Evolutionary conservation across 495 filamentous ascomycete genomes (phyloP).

Genomic region (Trichoderma gamsii): DNA sequence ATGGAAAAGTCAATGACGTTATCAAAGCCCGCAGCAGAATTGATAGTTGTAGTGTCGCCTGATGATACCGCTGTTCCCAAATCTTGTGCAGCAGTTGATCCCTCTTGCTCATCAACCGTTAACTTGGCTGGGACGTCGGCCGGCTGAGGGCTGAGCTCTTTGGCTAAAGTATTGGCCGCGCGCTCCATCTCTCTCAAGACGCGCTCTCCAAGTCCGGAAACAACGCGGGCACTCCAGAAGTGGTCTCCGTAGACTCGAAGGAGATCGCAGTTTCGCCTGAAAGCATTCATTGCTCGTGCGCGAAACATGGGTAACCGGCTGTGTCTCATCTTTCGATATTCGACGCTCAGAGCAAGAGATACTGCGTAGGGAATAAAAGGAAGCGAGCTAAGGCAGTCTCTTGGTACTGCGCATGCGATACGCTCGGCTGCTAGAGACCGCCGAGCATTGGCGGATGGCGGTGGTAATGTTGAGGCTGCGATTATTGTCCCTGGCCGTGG

Average conservation of each 20-base stretch:
- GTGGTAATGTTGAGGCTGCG: slow-evolving; percentile 40
- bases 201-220: slow-evolving; percentile 49
- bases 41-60: background rate
- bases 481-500: slow-evolving; percentile 25
- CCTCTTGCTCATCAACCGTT: background rate
- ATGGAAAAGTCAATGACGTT: slow-evolving; percentile 25
- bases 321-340: slow-evolving; percentile 64
- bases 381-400: slow-evolving; percentile 47
- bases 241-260: slow-evolving; percentile 50
- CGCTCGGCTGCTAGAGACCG: slow-evolving; percentile 59
- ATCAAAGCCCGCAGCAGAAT: background rate
- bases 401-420: slow-evolving; percentile 54
- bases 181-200: slow-evolving; percentile 21
- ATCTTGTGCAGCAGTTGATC: background rate
- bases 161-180: slow-evolving; percentile 17
- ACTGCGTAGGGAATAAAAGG: slow-evolving; percentile 66
- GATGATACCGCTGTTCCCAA: background rate
- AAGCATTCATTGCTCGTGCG: slow-evolving; percentile 52
- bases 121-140: background rate
- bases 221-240: slow-evolving; percentile 60
- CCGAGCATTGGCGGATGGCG: slow-evolving; percentile 49
- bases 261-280: slow-evolving; percentile 51
- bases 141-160: slow-evolving; percentile 11
- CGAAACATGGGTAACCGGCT: slow-evolving; percentile 58
- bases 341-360: slow-evolving; percentile 60